phyloP scores from a whole-genome alignment of 2,329 filamentous ascomycete genomes.

The Fusarium sp. region DNA sequence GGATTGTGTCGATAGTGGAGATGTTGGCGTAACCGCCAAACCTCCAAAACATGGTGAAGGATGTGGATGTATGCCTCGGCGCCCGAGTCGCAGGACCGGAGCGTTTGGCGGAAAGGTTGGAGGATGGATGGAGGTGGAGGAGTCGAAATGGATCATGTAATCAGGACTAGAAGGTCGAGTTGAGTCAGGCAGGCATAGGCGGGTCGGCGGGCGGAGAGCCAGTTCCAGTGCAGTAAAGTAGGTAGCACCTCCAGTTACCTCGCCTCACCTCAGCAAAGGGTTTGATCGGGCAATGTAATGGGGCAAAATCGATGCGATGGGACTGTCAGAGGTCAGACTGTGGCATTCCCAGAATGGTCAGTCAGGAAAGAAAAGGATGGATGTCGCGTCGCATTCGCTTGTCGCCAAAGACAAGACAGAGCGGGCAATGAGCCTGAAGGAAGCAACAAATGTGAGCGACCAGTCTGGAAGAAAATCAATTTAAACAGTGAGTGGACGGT shows the following conservation, averaged over 20 bases:
- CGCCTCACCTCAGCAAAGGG: constrained; percentile 13
- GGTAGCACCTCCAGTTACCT: constrained; percentile 10
- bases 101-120: constrained; percentile 40
- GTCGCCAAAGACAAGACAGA: constrained; percentile 4
- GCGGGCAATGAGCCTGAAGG: constrained; percentile 13
- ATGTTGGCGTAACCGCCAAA: constrained; percentile 99
- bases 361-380: constrained; percentile 3
- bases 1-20: constrained; percentile 94
- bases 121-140: constrained; percentile 39
- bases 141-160: constrained; percentile 50
- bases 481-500: constrained; percentile 14
- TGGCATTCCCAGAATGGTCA: constrained; percentile 41
- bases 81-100: constrained; percentile 54
- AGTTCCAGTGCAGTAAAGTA: constrained; percentile 20
- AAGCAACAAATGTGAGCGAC: constrained; percentile 7
- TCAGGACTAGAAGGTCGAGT: constrained; percentile 31
- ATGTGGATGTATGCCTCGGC: constrained; percentile 53
- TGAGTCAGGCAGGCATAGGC: constrained; percentile 38
- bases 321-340: constrained; percentile 5
- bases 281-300: background rate
- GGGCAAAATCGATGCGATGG: constrained; percentile 11
- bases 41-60: constrained; percentile 96
- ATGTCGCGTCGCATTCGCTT: constrained; percentile 29
- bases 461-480: constrained; percentile 8
- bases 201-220: constrained; percentile 37